phyloP scores from a whole-genome alignment of 805 yeast genomes.

The Yarrowia deformans region DNA sequence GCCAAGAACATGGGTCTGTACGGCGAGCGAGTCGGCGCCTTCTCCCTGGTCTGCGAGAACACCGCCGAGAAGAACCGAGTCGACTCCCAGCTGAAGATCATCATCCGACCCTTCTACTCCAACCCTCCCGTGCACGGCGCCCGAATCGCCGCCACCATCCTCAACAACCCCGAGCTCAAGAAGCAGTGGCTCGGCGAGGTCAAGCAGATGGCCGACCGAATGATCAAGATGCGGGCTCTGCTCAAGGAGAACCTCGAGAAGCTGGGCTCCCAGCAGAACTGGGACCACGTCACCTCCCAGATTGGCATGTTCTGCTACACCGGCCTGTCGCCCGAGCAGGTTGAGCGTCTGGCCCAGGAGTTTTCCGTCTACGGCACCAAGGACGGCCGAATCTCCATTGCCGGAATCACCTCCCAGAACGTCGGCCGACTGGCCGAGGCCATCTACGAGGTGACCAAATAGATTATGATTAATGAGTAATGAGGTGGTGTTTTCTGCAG shows the following conservation, averaged over 20 bases:
- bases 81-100: constrained; percentile 73
- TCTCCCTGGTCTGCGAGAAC: constrained; percentile 67
- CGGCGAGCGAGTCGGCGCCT: constrained; percentile 96
- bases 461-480: constrained; percentile 37
- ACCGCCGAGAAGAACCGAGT: constrained; percentile 62
- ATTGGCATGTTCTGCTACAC: constrained; percentile 98
- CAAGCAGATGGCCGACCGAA: constrained; percentile 85
- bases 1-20: constrained; percentile 97
- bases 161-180: constrained; percentile 70
- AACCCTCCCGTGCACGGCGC: constrained; percentile 98
- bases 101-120: constrained; percentile 85
- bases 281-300: constrained; percentile 91
- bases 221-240: constrained; percentile 74
- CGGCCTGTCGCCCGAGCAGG: constrained; percentile 81
- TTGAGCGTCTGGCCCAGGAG: constrained; percentile 71
- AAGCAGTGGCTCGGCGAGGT: constrained; percentile 85
- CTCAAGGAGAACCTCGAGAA: constrained; percentile 66
- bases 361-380: constrained; percentile 83
- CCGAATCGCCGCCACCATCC: constrained; percentile 79
- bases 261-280: constrained; percentile 82
- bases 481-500: constrained; percentile 3
- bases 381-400: constrained; percentile 91
- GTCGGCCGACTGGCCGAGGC: constrained; percentile 80
- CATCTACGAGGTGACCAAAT: constrained; percentile 50
- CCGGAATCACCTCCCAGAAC: constrained; percentile 85